Evolutionary conservation across 2,329 filamentous ascomycete species (phyloP).

Genomic region (Pseudogymnoascus sp.): DNA sequence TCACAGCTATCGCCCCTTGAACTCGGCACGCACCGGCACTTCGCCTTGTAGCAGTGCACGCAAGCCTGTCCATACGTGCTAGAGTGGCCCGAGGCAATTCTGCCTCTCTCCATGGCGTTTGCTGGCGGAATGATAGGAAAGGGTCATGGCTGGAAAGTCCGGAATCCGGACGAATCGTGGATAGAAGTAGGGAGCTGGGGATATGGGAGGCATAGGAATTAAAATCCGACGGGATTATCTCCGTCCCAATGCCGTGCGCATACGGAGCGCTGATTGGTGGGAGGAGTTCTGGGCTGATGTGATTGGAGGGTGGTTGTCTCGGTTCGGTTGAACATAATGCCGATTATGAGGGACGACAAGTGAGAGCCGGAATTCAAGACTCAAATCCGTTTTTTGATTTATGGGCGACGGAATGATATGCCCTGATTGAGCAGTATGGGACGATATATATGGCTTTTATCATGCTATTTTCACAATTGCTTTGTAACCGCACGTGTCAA

Average conservation of each 20-base stretch:
- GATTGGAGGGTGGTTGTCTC: neutral
- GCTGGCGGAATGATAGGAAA: neutral
- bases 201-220: neutral
- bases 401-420: neutral
- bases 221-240: neutral
- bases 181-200: neutral
- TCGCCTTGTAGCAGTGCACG: slow-evolving; percentile 21
- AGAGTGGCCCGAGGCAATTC: neutral
- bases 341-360: neutral
- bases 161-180: neutral
- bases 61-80: slow-evolving; percentile 20
- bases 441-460: neutral
- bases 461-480: too few relatives aligned
- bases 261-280: neutral
- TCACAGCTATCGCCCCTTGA: slow-evolving; percentile 16
- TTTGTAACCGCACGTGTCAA: too few relatives aligned
- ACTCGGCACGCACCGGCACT: slow-evolving; percentile 19
- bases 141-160: neutral
- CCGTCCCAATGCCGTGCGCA: neutral
- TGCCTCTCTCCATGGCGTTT: neutral
- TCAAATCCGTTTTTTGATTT: neutral
- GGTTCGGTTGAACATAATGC: neutral
- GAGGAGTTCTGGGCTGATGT: neutral
- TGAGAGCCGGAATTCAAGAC: neutral
- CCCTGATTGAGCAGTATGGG: neutral